phyloP scores from a whole-genome alignment of 1,284 basidiomycete genomes.

The Peniophora sp. region DNA sequence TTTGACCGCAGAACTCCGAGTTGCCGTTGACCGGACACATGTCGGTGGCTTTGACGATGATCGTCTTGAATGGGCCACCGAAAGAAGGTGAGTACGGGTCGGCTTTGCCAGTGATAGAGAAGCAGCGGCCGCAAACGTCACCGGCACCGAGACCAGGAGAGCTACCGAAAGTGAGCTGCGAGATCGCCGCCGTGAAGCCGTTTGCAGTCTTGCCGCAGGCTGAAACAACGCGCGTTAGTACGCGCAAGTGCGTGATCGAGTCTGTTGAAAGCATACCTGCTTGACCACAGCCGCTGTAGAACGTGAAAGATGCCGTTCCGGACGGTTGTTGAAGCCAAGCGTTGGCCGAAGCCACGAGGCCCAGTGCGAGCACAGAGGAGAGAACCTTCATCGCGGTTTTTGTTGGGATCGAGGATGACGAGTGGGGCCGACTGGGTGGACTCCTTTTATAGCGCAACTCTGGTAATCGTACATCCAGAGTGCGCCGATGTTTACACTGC shows the following conservation, averaged over 20 bases:
- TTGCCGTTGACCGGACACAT: conserved; percentile 42
- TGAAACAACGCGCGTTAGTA: conserved; percentile 9
- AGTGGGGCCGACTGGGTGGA: too few species aligned
- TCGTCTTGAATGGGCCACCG: conserved; percentile 43
- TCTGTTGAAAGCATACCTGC: conserved; percentile 25
- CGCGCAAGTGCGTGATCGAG: conserved; percentile 1
- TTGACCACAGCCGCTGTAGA: conserved; percentile 40
- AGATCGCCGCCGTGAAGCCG: conserved; percentile 52
- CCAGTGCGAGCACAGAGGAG: too few species aligned
- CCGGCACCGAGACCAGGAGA: conserved; percentile 40
- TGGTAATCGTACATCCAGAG: too few species aligned
- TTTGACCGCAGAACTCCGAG: conserved; percentile 48
- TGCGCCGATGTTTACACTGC: too few species aligned
- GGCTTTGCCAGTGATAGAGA: conserved; percentile 36
- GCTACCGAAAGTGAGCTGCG: conserved; percentile 47
- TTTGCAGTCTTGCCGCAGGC: conserved; percentile 43
- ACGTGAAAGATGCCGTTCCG: conserved; percentile 48
- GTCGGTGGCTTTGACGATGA: conserved; percentile 51
- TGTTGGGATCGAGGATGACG: too few species aligned
- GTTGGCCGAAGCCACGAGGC: conserved; percentile 16
- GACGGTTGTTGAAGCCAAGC: conserved; percentile 45
- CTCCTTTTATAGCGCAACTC: too few species aligned
- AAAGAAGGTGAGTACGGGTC: conserved; percentile 47
- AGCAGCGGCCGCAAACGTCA: conserved; percentile 55
- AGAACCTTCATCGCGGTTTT: too few species aligned